A percentile compares a stretch with the other conserved stretches of the same genome.
Conservation (phyloP, 805 yeast genomes). For the Scheffersomyces stipitis region DNA sequence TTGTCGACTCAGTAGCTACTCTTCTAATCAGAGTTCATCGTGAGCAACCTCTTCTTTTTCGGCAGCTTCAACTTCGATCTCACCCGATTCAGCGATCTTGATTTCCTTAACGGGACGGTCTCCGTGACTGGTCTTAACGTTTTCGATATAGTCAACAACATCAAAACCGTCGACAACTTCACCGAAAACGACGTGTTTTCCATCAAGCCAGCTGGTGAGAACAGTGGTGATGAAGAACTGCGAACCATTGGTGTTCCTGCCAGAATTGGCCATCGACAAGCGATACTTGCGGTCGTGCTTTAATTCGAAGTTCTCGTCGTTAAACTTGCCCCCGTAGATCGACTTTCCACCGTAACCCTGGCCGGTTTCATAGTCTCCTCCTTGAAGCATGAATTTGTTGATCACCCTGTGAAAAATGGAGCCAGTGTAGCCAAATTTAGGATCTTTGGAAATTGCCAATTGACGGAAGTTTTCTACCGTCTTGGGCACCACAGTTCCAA, state of each 20-base stretch:
- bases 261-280: constrained; percentile 80
- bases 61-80: constrained; percentile 42
- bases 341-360: constrained; percentile 81
- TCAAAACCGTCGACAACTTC: constrained; percentile 89
- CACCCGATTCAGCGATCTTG: constrained; percentile 70
- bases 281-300: constrained; percentile 70
- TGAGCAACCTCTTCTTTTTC: constrained; percentile 16
- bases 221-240: constrained; percentile 96
- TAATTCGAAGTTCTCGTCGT: constrained; percentile 73
- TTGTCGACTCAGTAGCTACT: too few relatives aligned
- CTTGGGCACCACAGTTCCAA: constrained; percentile 78
- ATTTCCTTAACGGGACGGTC: constrained; percentile 72
- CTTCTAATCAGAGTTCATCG: constrained; percentile 39
- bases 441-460: constrained; percentile 58
- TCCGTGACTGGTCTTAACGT: constrained; percentile 63
- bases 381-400: constrained; percentile 76
- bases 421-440: constrained; percentile 60
- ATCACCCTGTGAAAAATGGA: constrained; percentile 75
- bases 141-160: constrained; percentile 72
- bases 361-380: constrained; percentile 79
- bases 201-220: constrained; percentile 87
- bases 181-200: constrained; percentile 95
- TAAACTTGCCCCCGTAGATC: constrained; percentile 69
- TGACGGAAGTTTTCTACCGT: constrained; percentile 88
- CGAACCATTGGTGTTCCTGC: constrained; percentile 80